Conservation (phyloP, 768 basidiomycete species). For the Termitomyces sp. region DNA sequence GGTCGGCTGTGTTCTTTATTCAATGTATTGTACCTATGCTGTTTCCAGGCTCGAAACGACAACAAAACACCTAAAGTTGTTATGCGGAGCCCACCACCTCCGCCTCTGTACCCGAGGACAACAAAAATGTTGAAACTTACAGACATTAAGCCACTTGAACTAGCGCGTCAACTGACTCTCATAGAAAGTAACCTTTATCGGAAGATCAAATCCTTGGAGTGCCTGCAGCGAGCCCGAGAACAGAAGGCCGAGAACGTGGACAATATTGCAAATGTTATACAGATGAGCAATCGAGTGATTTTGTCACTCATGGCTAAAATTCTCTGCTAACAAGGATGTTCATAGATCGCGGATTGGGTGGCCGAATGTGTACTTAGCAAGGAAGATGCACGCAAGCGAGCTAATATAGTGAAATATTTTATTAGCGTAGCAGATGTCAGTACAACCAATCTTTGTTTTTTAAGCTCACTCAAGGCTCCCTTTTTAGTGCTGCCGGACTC, state of each 20-base stretch:
- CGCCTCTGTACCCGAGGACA: constrained; percentile 67
- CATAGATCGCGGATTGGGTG: constrained; percentile 89
- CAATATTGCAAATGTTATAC: constrained; percentile 83
- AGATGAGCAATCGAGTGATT: constrained; percentile 78
- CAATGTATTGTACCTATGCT: neutral
- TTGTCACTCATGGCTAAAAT: neutral
- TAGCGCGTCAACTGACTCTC: constrained; percentile 92
- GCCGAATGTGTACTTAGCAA: constrained; percentile 71
- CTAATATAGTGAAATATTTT: constrained; percentile 79
- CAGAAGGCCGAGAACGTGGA: constrained; percentile 67
- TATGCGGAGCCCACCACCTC: constrained; percentile 55
- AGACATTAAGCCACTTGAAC: constrained; percentile 83
- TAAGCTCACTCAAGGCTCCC: neutral
- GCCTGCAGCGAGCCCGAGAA: constrained; percentile 77
- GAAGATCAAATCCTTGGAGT: constrained; percentile 85
- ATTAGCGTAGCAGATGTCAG: constrained; percentile 88
- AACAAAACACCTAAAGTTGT: constrained; percentile 76
- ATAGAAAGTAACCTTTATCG: constrained; percentile 85
- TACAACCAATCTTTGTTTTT: constrained; percentile 6
- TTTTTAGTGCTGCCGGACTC: constrained; percentile 71
- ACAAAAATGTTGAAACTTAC: constrained; percentile 70
- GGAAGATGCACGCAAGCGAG: constrained; percentile 81
- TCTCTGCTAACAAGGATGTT: neutral
- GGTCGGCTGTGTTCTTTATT: constrained; percentile 21
- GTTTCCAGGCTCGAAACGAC: constrained; percentile 25